These are phyloP conservation scores for Pyrenopolyporus hunteri DNA, from an alignment of 495 filamentous ascomycete genomes.

Conservation along the genomic window DNA sequence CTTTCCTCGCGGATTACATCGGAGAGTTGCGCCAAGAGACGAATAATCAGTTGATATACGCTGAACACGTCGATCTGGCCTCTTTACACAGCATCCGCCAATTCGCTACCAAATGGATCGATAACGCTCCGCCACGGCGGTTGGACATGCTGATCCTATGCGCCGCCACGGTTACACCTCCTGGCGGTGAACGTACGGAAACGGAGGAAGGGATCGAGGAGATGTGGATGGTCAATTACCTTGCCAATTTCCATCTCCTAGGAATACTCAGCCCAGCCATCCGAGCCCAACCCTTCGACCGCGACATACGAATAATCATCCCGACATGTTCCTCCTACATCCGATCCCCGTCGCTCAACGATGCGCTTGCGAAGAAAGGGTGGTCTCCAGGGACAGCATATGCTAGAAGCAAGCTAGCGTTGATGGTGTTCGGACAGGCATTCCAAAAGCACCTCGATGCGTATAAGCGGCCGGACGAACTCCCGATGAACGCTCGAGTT, in stretches of 20 bases:
- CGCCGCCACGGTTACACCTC: conserved; percentile 74
- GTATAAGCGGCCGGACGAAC: conserved; percentile 80
- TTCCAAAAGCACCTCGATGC: conserved; percentile 88
- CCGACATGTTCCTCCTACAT: conserved; percentile 88
- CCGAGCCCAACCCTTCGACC: conserved; percentile 86
- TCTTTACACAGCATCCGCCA: conserved; percentile 85
- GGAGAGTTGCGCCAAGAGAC: conserved; percentile 80
- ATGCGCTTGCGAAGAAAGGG: conserved; percentile 49
- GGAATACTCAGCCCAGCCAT: conserved; percentile 88
- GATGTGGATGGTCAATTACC: conserved; percentile 93
- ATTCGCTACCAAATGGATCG: conserved; percentile 99
- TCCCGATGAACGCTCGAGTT: conserved; percentile 79
- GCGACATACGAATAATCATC: conserved; percentile 88
- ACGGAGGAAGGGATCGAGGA: conserved; percentile 83
- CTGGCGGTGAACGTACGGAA: conserved; percentile 54
- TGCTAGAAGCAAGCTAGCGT: conserved; percentile 83
- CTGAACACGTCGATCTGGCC: conserved; percentile 89
- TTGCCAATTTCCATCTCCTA: conserved; percentile 93
- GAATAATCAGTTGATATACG: conserved; percentile 89
- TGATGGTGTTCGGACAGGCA: conserved; percentile 84
- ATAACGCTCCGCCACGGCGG: conserved; percentile 89
- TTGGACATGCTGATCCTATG: conserved; percentile 92
- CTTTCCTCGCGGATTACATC: conserved; percentile 91
- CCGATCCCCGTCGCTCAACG: conserved; percentile 63
- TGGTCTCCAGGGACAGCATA: conserved; percentile 67